Base-by-base conservation (phyloP, 805 yeast species). In the Zygosaccharomyces kombuchaensis region DNA sequence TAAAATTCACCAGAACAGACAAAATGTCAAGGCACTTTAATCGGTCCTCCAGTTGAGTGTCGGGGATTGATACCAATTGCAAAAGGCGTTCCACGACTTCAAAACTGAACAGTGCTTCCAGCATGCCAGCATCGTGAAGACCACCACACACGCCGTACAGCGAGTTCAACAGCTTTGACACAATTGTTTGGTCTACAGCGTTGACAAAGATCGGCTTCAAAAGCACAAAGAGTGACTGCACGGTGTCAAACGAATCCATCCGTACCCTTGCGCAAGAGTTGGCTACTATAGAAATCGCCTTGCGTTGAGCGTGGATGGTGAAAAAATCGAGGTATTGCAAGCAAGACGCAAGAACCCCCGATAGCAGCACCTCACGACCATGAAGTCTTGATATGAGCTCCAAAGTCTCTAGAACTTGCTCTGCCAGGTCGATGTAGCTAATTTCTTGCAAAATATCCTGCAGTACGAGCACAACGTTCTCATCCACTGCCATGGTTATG, bases 341-440 rank as follows among this genome's bases (percentile, higher is more conserved):
- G 50, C 87, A 82, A 0, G 86, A 78, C 2, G 55, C 31, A 7
- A 90, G 62, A 7, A 89, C 83, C 31, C 84, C 82, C 45, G 78
- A 75, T 16, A 71, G 62, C 32, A 87, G 66, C 10, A 87, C 71
- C 23, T 70, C 74, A 34, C 66, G 60, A 2, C 82, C 77, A 17
- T 75, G 68, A 25, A 73, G 73, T 47, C 81, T 67, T 1, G 89
- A 79, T 12, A 84, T 78, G 62, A 78, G 71, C 58, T 83, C 90
- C 37, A 84, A 67, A 0, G 90, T 80, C 57, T 83, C 90, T 34
- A 89, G 66, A 0, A 89, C 88, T 65, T 90, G 96, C 60, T 91
- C 99, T 0, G 96, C 95, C 44, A 91, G 70, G 61, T 91, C 99
- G 44, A 91, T 90, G 59, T 79, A 90, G 44, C 81, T 80, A 13